A percentile compares a stretch with the other conserved stretches of the same genome.
Evolutionary conservation across 1,284 basidiomycete species (phyloP).

Genomic region (Crucibulum cyathiforme): DNA sequence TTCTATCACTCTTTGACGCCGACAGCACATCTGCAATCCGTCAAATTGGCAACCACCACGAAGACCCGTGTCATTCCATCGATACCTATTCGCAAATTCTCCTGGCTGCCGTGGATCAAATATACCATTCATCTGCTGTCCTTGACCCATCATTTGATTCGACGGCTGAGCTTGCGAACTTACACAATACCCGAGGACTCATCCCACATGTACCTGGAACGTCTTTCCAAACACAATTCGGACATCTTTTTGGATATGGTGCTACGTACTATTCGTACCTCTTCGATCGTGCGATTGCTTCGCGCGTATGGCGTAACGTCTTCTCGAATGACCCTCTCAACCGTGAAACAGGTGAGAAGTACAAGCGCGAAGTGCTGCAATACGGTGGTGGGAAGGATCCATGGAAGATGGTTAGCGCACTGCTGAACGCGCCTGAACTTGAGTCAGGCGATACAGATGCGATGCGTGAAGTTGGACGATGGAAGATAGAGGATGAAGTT

Average conservation of each 20-base stretch:
- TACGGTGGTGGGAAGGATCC: slow-evolving; percentile 93
- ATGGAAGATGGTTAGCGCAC: slow-evolving; percentile 88
- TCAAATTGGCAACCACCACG: slow-evolving; percentile 64
- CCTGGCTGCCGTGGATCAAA: slow-evolving; percentile 89
- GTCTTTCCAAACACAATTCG: slow-evolving; percentile 94
- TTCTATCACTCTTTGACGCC: slow-evolving; percentile 79
- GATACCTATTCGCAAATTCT: slow-evolving; percentile 94
- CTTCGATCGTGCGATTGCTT: slow-evolving; percentile 95
- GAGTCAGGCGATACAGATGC: slow-evolving; percentile 76
- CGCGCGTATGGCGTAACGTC: slow-evolving; percentile 83
- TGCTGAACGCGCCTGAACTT: slow-evolving; percentile 72
- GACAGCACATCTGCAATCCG: slow-evolving; percentile 49
- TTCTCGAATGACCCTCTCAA: slow-evolving; percentile 73
- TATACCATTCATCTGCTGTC: slow-evolving; percentile 82
- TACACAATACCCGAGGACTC: slow-evolving; percentile 76
- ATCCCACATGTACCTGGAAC: slow-evolving; percentile 85
- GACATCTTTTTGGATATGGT: slow-evolving; percentile 95
- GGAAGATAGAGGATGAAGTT: slow-evolving; percentile 80
- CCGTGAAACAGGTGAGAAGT: slow-evolving; percentile 75
- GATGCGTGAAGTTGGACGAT: slow-evolving; percentile 89
- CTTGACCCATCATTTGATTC: slow-evolving; percentile 70
- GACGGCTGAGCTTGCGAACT: slow-evolving; percentile 65
- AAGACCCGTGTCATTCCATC: slow-evolving; percentile 74
- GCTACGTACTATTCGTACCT: slow-evolving; percentile 98
- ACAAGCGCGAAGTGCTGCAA: slow-evolving; percentile 77